Evolutionary conservation across 2,329 filamentous ascomycete species (phyloP).

Genomic region (Botryotinia globosa): DNA sequence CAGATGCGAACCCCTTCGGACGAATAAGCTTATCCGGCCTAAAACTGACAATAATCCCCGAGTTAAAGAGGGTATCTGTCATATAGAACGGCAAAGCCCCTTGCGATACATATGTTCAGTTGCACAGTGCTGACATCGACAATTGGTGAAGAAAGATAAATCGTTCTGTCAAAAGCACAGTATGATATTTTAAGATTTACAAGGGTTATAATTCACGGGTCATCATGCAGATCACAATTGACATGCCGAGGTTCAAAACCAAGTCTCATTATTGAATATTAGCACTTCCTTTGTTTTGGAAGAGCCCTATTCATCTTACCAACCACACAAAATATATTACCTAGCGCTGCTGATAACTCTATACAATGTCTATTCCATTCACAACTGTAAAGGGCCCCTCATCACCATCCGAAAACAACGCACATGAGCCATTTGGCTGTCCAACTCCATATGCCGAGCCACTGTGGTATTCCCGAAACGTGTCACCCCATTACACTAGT

Average conservation of each 20-base stretch:
- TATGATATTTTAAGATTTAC: not conserved
- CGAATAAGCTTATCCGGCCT: not conserved
- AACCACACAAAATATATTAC: not conserved
- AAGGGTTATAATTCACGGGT: not conserved
- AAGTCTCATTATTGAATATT: not conserved
- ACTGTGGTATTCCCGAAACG: conserved; percentile 37
- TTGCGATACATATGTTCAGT: not conserved
- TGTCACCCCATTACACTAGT: conserved; percentile 58
- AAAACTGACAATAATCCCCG: not conserved
- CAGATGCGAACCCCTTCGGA: not conserved
- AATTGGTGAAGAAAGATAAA: not conserved
- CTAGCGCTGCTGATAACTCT: not conserved
- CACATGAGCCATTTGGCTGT: conserved; percentile 31
- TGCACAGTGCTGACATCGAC: no score
- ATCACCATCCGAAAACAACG: not conserved
- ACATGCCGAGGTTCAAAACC: not conserved
- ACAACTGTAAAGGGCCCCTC: not conserved
- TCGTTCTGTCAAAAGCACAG: not conserved
- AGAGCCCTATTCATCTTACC: not conserved
- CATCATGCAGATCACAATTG: not conserved
- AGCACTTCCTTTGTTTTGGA: not conserved
- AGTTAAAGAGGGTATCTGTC: not conserved
- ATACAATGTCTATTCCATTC: not conserved
- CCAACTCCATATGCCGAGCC: conserved; percentile 37
- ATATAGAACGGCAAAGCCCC: no score